Conservation (phyloP, 2,329 filamentous ascomycete genomes). For the Gnomoniopsis smithogilvyi region DNA sequence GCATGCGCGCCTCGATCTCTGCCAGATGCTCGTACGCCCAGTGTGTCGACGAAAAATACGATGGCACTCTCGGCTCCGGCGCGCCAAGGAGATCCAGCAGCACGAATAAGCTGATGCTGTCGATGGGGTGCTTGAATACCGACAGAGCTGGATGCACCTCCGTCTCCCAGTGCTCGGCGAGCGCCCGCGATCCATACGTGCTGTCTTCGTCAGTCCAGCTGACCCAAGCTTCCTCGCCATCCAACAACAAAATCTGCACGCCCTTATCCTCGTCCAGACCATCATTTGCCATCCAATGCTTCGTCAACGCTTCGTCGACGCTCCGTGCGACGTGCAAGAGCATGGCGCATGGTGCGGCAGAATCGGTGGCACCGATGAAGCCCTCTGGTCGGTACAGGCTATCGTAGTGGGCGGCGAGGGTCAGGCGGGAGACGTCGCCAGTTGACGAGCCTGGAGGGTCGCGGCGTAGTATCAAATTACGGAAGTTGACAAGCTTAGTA, state of each 20-base stretch:
- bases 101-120: conserved; percentile 76
- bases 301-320: conserved; percentile 67
- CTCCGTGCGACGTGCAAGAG: conserved; percentile 72
- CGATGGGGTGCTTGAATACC: conserved; percentile 65
- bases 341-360: conserved; percentile 80
- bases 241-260: conserved; percentile 75
- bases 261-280: conserved; percentile 66
- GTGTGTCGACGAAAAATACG: conserved; percentile 86
- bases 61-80: conserved; percentile 67
- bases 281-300: conserved; percentile 70
- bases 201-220: conserved; percentile 71
- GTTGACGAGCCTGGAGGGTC: conserved; percentile 72
- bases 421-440: conserved; percentile 70
- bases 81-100: conserved; percentile 86
- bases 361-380: conserved; percentile 83
- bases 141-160: conserved; percentile 64
- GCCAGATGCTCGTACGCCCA: conserved; percentile 87
- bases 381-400: conserved; percentile 68
- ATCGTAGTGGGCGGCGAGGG: conserved; percentile 82
- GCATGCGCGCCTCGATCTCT: conserved; percentile 69
- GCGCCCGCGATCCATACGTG: conserved; percentile 70
- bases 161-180: conserved; percentile 71
- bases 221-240: conserved; percentile 79
- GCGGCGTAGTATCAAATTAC: conserved; percentile 72
- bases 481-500: conserved; percentile 64